phyloP scores from a whole-genome alignment of 495 filamentous ascomycete genomes.

The Letharia lupina region DNA sequence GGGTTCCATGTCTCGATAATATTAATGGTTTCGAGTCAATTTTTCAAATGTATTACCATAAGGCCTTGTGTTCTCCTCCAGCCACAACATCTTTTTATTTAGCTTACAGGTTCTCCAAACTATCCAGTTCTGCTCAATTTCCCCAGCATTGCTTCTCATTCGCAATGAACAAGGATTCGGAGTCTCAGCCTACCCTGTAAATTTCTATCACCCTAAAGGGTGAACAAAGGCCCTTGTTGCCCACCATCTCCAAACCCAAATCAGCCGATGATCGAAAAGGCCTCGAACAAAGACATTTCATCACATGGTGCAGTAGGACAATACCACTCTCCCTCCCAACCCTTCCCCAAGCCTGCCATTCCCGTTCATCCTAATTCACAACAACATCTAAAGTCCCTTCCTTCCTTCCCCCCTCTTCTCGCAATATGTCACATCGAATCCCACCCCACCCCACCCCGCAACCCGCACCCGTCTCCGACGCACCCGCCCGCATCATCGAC shows the following conservation, averaged over 20 bases:
- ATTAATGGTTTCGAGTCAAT: no score
- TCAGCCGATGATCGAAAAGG: background rate
- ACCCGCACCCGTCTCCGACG: background rate
- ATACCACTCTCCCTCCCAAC: background rate
- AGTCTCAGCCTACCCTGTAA: background rate
- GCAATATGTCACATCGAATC: background rate
- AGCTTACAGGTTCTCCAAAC: background rate
- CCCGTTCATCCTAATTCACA: background rate
- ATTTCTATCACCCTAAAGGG: background rate
- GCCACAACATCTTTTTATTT: background rate
- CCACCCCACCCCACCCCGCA: background rate
- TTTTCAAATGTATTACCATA: background rate
- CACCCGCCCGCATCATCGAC: background rate
- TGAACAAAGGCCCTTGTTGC: background rate
- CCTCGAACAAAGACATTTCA: background rate
- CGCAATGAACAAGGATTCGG: background rate
- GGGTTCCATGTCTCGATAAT: background rate
- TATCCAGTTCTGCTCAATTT: background rate
- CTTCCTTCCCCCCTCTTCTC: background rate
- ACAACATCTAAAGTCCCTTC: background rate
- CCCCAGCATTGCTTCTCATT: background rate
- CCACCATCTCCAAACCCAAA: background rate
- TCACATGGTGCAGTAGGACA: background rate
- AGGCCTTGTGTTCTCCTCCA: background rate
- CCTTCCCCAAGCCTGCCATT: background rate